Percentiles rank a stretch among this genome's conserved stretches.
phyloP scores from a whole-genome alignment of 768 basidiomycete species.

The Trametes cingulata region DNA sequence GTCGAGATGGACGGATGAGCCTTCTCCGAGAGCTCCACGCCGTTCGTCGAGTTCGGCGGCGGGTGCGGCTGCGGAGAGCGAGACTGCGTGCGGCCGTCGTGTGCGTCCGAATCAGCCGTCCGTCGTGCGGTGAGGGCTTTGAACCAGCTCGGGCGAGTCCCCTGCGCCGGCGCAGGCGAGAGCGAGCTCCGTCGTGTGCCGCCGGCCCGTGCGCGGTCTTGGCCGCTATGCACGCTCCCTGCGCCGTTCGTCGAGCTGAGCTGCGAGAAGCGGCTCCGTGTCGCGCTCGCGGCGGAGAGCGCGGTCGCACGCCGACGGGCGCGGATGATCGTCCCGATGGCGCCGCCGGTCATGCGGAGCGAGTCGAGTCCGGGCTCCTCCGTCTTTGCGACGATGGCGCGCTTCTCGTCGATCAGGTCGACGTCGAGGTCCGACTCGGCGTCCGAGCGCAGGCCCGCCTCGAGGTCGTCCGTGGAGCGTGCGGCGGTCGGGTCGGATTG shows the following conservation, averaged over 20 bases:
- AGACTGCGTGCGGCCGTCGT: background rate
- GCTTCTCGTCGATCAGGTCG: slow-evolving; percentile 23
- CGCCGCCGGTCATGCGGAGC: slow-evolving; percentile 83
- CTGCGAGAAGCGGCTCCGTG: slow-evolving; percentile 9
- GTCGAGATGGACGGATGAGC: background rate
- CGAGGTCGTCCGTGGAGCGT: slow-evolving; percentile 14
- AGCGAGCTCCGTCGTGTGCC: slow-evolving; percentile 10
- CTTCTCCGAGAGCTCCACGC: slow-evolving; percentile 12
- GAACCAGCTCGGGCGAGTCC: slow-evolving; percentile 8
- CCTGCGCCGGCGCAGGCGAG: background rate
- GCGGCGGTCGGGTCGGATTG: background rate
- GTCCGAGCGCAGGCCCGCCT: slow-evolving; percentile 11
- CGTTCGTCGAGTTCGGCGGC: background rate
- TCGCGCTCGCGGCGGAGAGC: slow-evolving; percentile 22
- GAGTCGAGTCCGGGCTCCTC: slow-evolving; percentile 93
- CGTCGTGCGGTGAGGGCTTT: slow-evolving; percentile 5
- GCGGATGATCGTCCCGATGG: slow-evolving; percentile 84
- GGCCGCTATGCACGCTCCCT: slow-evolving; percentile 13
- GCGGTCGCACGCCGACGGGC: slow-evolving; percentile 38
- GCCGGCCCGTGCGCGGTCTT: background rate
- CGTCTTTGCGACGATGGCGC: slow-evolving; percentile 32
- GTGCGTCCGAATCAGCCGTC: background rate
- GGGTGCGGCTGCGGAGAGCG: background rate
- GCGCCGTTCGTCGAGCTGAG: background rate
- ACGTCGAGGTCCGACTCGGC: slow-evolving; percentile 11